phyloP scores from a whole-genome alignment of 192 early-diverging fungal genomes.

The Gonapodya prolifera region DNA sequence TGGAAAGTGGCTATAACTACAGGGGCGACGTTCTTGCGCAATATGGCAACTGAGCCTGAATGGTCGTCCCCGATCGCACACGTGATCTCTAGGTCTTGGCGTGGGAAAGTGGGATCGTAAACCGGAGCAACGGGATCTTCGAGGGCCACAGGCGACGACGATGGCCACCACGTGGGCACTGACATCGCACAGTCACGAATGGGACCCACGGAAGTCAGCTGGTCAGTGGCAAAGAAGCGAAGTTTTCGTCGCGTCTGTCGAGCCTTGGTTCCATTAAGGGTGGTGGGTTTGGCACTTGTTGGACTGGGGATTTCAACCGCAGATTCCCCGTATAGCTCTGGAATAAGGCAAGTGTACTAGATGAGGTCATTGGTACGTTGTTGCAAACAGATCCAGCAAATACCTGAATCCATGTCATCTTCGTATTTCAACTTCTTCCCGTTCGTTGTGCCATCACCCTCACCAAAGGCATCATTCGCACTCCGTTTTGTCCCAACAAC shows the following conservation, averaged over 20 bases:
- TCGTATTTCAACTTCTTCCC: background rate
- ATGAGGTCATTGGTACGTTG: background rate
- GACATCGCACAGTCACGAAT: constrained; percentile 64
- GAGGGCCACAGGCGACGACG: constrained; percentile 1
- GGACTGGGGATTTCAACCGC: background rate
- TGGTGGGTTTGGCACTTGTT: background rate
- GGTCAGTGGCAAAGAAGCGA: constrained; percentile 55
- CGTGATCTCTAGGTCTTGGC: constrained; percentile 33
- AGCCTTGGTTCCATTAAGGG: background rate
- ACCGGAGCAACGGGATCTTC: background rate
- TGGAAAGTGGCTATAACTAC: constrained; percentile 24
- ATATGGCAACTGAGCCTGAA: constrained; percentile 41
- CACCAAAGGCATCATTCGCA: background rate
- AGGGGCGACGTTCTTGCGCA: constrained; percentile 48
- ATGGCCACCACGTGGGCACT: constrained; percentile 22
- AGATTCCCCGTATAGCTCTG: constrained; percentile 4
- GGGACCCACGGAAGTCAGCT: constrained; percentile 63
- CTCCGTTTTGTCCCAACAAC: background rate
- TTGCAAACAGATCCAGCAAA: background rate
- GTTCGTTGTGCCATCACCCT: background rate
- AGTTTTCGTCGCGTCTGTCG: background rate
- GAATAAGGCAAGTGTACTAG: background rate
- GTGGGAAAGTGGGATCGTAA: constrained; percentile 14
- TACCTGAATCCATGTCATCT: background rate
- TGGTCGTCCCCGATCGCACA: constrained; percentile 38